phyloP scores from a whole-genome alignment of 371 early-diverging fungal species.

The Lichtheimia hyalospora region DNA sequence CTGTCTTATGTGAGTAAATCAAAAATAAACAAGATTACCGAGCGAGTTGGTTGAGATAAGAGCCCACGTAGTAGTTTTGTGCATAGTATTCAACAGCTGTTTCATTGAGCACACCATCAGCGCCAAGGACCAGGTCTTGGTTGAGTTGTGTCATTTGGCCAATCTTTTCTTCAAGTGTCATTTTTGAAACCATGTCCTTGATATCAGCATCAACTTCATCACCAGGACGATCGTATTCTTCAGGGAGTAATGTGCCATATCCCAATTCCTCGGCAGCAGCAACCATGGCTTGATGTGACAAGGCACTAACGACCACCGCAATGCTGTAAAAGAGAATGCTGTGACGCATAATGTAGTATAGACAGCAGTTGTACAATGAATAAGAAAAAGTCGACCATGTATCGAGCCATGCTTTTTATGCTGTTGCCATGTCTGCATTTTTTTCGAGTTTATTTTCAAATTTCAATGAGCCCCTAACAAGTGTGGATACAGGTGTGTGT shows the following conservation, averaged over 20 bases:
- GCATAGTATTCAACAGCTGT: constrained; percentile 51
- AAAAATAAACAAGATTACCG: constrained; percentile 13
- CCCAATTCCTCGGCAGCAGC: constrained; percentile 1
- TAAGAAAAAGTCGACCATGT: not conserved
- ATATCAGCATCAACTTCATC: constrained; percentile 28
- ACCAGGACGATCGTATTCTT: constrained; percentile 27
- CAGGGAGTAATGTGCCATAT: constrained; percentile 8
- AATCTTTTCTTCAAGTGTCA: constrained; percentile 61
- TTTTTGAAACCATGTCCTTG: constrained; percentile 36
- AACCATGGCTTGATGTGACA: constrained; percentile 1
- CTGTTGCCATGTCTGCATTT: not conserved
- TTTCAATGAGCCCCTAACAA: not conserved
- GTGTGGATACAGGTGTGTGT: not conserved
- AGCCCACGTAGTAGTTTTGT: constrained; percentile 35
- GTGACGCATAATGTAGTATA: not conserved
- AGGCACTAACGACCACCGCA: not conserved
- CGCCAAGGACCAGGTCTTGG: constrained; percentile 29
- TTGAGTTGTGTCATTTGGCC: constrained; percentile 75
- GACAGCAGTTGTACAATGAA: not conserved
- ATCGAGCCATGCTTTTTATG: not conserved
- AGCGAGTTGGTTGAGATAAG: constrained; percentile 34
- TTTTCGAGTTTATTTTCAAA: constrained; percentile 9
- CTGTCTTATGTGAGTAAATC: not conserved
- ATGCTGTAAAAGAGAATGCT: constrained; percentile 3
- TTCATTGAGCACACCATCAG: constrained; percentile 41